Conservation (phyloP, 257 asterid species). For the Salvia miltiorrhiza region DNA sequence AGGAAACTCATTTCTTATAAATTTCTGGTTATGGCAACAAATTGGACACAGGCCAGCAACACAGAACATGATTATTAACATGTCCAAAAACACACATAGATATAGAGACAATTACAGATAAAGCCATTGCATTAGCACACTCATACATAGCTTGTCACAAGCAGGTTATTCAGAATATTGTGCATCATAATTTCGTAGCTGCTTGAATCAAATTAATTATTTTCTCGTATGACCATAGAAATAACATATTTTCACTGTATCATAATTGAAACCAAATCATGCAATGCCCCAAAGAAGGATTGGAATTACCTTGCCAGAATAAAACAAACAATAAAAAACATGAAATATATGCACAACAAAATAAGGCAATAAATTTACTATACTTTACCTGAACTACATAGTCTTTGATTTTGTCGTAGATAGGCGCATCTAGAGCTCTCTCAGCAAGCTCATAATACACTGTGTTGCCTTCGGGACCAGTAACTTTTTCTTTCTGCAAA, state of each 20-base stretch:
- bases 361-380: neutral
- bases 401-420: constrained; percentile 53
- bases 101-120: neutral
- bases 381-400: constrained; percentile 53
- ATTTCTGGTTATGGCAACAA: neutral
- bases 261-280: neutral
- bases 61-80: neutral
- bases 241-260: neutral
- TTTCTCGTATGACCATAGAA: neutral
- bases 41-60: neutral
- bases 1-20: neutral
- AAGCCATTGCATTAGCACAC: neutral
- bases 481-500: constrained; percentile 79
- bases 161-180: neutral
- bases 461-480: constrained; percentile 72
- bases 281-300: neutral
- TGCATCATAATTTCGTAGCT: neutral
- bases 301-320: neutral
- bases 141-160: neutral
- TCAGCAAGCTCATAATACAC: constrained; percentile 87
- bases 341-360: neutral
- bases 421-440: constrained; percentile 68
- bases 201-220: neutral
- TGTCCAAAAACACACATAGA: neutral
- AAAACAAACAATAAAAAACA: neutral